phyloP scores from a whole-genome alignment of 2,329 filamentous ascomycete species.

The Chalaropsis thielavioides region DNA sequence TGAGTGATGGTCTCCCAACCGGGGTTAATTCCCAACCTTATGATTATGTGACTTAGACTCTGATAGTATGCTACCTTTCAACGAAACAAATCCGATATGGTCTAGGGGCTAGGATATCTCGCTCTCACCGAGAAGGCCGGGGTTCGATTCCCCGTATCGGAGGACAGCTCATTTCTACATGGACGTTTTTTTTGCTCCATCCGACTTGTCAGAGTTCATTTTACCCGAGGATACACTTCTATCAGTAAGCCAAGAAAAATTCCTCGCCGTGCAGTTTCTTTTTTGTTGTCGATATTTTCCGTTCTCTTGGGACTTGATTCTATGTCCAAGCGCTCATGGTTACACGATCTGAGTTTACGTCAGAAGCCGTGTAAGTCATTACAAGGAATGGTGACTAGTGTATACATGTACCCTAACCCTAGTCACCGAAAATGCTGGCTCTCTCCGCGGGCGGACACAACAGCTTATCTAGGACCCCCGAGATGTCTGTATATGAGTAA shows the following conservation, averaged over 20 bases:
- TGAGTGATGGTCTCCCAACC: too few species aligned
- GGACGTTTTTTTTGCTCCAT: neutral
- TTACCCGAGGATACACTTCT: too few species aligned
- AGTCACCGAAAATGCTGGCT: neutral
- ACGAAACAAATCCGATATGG: slow-evolving; percentile 15
- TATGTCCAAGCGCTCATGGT: too few species aligned
- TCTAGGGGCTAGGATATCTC: slow-evolving; percentile 19
- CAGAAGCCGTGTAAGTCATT: neutral
- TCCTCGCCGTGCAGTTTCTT: neutral
- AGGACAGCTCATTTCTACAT: neutral
- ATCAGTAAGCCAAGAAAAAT: too few species aligned
- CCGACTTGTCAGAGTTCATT: too few species aligned
- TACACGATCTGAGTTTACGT: neutral
- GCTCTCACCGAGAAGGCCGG: slow-evolving; percentile 20
- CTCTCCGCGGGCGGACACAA: too few species aligned
- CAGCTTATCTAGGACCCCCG: too few species aligned
- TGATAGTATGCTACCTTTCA: neutral
- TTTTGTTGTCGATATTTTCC: neutral
- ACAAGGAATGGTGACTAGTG: neutral
- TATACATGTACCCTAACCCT: neutral
- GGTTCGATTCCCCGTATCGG: slow-evolving; percentile 21
- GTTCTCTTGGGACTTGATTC: neutral
- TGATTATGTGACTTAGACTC: too few species aligned
- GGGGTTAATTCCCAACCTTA: too few species aligned
- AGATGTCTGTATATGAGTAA: too few species aligned